Evolutionary conservation across 2,329 filamentous ascomycete species (phyloP).

Genomic region (Aspergillus clavatus): DNA sequence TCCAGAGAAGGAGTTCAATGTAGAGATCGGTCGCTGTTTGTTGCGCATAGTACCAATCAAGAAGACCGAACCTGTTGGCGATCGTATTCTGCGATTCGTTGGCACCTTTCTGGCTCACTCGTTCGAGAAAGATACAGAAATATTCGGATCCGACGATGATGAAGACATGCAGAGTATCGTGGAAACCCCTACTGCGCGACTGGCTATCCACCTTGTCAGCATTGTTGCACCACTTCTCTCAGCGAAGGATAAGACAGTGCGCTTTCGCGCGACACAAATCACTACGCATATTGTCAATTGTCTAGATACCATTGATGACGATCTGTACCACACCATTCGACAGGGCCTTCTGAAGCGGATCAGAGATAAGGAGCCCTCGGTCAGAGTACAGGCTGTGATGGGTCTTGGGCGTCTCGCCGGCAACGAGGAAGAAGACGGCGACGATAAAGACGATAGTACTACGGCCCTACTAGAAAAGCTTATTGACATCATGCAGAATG

Average conservation of each 20-base stretch:
- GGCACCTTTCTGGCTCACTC: constrained; percentile 77
- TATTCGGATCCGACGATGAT: constrained; percentile 57
- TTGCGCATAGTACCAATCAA: constrained; percentile 78
- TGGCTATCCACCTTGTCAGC: constrained; percentile 69
- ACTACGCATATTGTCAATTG: constrained; percentile 90
- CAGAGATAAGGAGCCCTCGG: constrained; percentile 88
- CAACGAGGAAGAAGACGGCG: constrained; percentile 64
- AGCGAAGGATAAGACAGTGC: constrained; percentile 87
- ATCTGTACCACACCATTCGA: constrained; percentile 77
- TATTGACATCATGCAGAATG: constrained; percentile 83
- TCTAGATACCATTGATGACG: constrained; percentile 85
- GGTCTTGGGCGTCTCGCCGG: constrained; percentile 81
- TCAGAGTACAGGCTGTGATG: constrained; percentile 85
- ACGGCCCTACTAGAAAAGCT: constrained; percentile 75
- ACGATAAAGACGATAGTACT: constrained; percentile 61
- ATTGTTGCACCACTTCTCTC: constrained; percentile 69
- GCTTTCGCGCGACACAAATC: constrained; percentile 84
- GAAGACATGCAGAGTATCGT: constrained; percentile 66
- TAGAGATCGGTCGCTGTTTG: constrained; percentile 77
- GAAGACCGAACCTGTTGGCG: constrained; percentile 84
- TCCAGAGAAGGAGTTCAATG: constrained; percentile 80
- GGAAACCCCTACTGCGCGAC: constrained; percentile 77
- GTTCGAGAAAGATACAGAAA: constrained; percentile 62
- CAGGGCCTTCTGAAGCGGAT: constrained; percentile 77
- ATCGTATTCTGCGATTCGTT: constrained; percentile 78